A percentile compares a stretch with the other conserved stretches of the same genome.
Evolutionary conservation across 2,329 filamentous ascomycete genomes (phyloP).

Genomic region (Stagonosporopsis tanaceti): DNA sequence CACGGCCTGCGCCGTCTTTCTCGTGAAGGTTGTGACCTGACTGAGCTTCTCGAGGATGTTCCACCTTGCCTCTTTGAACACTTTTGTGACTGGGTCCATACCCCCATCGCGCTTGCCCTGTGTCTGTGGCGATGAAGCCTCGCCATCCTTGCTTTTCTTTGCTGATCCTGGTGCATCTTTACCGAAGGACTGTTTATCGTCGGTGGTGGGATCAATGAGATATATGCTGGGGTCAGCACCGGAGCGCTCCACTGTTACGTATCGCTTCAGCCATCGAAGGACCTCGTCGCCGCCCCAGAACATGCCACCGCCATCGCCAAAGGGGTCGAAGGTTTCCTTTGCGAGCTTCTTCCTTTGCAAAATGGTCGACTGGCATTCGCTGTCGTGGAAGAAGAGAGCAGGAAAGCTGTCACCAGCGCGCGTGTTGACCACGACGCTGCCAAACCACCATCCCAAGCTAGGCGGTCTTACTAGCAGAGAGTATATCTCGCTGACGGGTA

Average conservation of each 20-base stretch:
- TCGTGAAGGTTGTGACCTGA: conserved; percentile 95
- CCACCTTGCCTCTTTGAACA: conserved; percentile 94
- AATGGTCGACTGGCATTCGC: conserved; percentile 94
- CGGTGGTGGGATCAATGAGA: conserved; percentile 83
- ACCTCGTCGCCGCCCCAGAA: conserved; percentile 99
- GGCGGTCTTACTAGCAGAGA: conserved; percentile 89
- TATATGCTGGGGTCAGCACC: conserved; percentile 90
- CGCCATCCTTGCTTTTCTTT: conserved; percentile 46
- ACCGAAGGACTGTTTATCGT: conserved; percentile 85
- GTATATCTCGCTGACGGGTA: conserved; percentile 90
- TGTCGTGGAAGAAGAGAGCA: conserved; percentile 96
- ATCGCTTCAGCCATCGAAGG: conserved; percentile 85
- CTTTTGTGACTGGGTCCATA: conserved; percentile 94
- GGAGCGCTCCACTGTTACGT: conserved; percentile 83
- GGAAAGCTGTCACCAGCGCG: conserved; percentile 91
- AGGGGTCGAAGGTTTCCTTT: conserved; percentile 87
- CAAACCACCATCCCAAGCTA: conserved; percentile 98
- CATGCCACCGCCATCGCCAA: conserved; percentile 82
- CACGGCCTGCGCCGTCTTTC: conserved; percentile 89
- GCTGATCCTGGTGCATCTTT: conserved; percentile 59
- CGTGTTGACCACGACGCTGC: conserved; percentile 92
- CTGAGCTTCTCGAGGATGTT: conserved; percentile 96
- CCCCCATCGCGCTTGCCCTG: conserved; percentile 66
- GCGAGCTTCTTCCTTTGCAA: conserved; percentile 88
- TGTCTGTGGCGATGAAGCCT: conserved; percentile 36